Conservation (phyloP, 768 basidiomycete genomes). For the Mycena filopes region DNA sequence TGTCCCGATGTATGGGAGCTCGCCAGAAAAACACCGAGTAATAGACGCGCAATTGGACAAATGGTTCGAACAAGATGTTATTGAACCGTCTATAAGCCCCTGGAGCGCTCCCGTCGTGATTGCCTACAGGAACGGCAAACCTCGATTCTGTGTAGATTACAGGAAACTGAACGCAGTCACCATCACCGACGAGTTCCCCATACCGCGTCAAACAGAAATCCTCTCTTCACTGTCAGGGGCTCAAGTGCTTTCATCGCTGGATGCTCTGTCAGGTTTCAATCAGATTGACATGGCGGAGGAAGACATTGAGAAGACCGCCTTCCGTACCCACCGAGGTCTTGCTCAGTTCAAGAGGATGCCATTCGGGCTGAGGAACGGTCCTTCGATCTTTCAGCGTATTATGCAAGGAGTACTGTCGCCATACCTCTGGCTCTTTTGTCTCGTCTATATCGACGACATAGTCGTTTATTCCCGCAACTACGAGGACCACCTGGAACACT, state of each 20-base stretch:
- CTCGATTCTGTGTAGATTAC: background rate
- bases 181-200: constrained; percentile 39
- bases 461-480: too few species aligned
- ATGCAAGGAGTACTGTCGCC: too few species aligned
- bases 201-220: constrained; percentile 38
- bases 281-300: constrained; percentile 30
- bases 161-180: constrained; percentile 27
- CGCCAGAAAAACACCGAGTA: constrained; percentile 35
- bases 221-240: constrained; percentile 34
- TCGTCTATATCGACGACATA: too few species aligned
- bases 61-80: constrained; percentile 40
- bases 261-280: constrained; percentile 45
- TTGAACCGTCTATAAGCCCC: constrained; percentile 44
- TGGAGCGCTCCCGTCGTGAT: constrained; percentile 35
- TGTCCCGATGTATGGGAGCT: constrained; percentile 2
- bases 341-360: constrained; percentile 45
- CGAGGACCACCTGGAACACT: too few species aligned
- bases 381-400: too few species aligned
- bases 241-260: constrained; percentile 40
- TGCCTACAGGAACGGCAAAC: background rate
- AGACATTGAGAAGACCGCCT: constrained; percentile 41
- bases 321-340: constrained; percentile 42
- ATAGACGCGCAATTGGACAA: constrained; percentile 40
- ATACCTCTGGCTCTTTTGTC: too few species aligned
- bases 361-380: constrained; percentile 21